Base-by-base conservation (phyloP, 257 asterid species). In the Solanum tacnaense region DNA sequence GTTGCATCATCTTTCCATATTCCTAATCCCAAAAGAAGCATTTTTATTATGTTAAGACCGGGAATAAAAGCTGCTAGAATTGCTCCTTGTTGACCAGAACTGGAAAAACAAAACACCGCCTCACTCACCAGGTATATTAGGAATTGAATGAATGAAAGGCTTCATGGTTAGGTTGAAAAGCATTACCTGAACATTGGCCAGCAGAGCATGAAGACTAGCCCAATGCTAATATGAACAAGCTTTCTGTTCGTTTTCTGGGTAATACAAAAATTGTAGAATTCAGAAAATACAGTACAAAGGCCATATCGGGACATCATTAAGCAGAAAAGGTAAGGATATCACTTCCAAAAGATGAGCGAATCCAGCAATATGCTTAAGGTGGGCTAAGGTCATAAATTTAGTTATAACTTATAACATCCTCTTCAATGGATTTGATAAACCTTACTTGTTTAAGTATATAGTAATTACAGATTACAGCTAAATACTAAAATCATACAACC, bases 151-250 rank as follows among this genome's bases (percentile, higher is more conserved):
- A 38, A 86, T 32, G 82, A 72, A 72, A 86, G 49, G 91, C 94
- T 94, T 94, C 91, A 92, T 92, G 88, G 91, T 91, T 71, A 93
- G 91, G 89, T 92, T 93, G 94, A 91, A 82, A 34, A 49, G 36
- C 86, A 34, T 79, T 92, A 97, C 99, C 99, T 97, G 98, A 97
- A 97, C 98, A 97, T 93, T 52, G 98, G 99, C 99, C 99, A 97
- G 94, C 98, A 97, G 85, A 95, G 96, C 98, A 95, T 95, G 98
- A 97, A 97, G 44, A 93, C 96, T 84, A 93, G 90, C 89, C 99
- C 99, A 85, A 96, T 46, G 86, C 95, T 92, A 56, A 96, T 85
- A 90, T 97, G 99, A 36, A 97, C 99, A 87, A 97, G 92, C 92
- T 93, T 92, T 91, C 96, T 88, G 60, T 76, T 44, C 11, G 92